A percentile compares a stretch with the other conserved stretches of the same genome.
Evolutionary conservation across 306 rosid species (phyloP).

Genomic region (Leucaena leucocephala): DNA sequence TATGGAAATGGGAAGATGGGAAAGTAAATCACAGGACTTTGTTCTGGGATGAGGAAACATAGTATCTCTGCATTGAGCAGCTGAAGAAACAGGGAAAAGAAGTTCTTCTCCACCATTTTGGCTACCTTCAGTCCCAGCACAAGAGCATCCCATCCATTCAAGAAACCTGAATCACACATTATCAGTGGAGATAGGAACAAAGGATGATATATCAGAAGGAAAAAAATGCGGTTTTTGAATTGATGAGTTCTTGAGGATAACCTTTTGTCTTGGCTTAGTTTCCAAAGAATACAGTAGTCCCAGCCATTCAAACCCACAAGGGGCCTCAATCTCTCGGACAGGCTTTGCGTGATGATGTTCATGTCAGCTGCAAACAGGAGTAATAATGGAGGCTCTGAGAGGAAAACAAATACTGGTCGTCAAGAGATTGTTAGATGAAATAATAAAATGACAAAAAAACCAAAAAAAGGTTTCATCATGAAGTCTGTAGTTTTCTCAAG

Average conservation of each 20-base stretch:
- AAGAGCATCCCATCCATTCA: conserved; percentile 84
- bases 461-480: neutral
- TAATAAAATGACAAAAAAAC: conserved; percentile 16
- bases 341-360: conserved; percentile 58
- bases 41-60: conserved; percentile 64
- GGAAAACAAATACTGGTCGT: conserved; percentile 24
- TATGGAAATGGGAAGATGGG: conserved; percentile 62
- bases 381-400: conserved; percentile 26
- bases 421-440: conserved; percentile 35
- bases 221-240: neutral
- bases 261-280: conserved; percentile 85
- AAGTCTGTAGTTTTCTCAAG: conserved; percentile 1
- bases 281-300: conserved; percentile 87
- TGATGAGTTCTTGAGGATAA: conserved; percentile 16
- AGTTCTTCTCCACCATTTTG: conserved; percentile 66
- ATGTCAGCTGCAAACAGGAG: conserved; percentile 43
- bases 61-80: conserved; percentile 71
- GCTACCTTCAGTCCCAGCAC: conserved; percentile 68
- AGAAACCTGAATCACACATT: conserved; percentile 52
- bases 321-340: conserved; percentile 74
- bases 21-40: conserved; percentile 69
- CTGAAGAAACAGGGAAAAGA: conserved; percentile 60
- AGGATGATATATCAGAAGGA: neutral
- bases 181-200: neutral
- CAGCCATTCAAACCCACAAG: conserved; percentile 77